Evolutionary conservation across 2,329 filamentous ascomycete genomes (phyloP).

Genomic region (Sporothrix sp.): DNA sequence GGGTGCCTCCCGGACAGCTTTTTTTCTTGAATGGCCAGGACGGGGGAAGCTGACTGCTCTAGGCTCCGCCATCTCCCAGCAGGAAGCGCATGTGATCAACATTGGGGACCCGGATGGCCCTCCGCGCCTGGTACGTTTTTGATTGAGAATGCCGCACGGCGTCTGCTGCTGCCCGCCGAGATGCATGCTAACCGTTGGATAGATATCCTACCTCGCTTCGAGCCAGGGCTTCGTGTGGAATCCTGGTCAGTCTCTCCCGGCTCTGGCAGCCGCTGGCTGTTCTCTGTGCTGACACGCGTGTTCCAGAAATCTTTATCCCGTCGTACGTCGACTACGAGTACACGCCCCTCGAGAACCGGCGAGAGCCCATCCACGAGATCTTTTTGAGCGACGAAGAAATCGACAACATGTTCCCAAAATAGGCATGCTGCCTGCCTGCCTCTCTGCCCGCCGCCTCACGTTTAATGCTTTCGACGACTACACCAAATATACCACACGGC

Average conservation of each 20-base stretch:
- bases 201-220: slow-evolving; percentile 73
- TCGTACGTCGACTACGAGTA: slow-evolving; percentile 69
- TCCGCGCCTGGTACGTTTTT: slow-evolving; percentile 53
- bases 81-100: slow-evolving; percentile 73
- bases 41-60: slow-evolving; percentile 23
- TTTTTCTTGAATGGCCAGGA: too few species aligned
- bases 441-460: background rate
- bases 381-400: slow-evolving; percentile 68
- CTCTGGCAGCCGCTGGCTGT: background rate
- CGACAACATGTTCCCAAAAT: slow-evolving; percentile 57
- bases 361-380: slow-evolving; percentile 71
- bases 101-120: slow-evolving; percentile 65
- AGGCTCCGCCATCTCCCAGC: slow-evolving; percentile 63
- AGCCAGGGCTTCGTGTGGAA: slow-evolving; percentile 80
- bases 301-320: slow-evolving; percentile 66
- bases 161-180: too few species aligned
- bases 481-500: too few species aligned
- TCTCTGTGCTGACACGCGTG: background rate
- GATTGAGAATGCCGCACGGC: background rate
- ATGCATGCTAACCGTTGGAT: slow-evolving; percentile 18
- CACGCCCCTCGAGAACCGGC: slow-evolving; percentile 62
- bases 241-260: slow-evolving; percentile 44
- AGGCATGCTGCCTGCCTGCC: background rate
- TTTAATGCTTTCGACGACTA: too few species aligned
- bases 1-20: too few species aligned